These are phyloP conservation scores for Novymonas esmeraldas DNA, from an alignment of 208 protist genomes.

Conservation along the genomic window DNA sequence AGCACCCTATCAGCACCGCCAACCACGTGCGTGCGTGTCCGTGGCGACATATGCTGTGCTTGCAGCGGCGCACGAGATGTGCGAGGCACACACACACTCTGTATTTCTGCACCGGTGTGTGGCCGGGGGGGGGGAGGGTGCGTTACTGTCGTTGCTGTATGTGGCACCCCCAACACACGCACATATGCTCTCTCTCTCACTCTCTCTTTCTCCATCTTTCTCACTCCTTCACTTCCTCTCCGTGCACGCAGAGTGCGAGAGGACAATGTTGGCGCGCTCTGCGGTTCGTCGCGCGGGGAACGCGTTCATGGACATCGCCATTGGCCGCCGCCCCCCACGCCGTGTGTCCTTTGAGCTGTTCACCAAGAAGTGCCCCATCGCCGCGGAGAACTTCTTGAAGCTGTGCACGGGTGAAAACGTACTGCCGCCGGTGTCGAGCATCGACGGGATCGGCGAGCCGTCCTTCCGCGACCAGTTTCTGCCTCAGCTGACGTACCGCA, in stretches of 20 bases:
- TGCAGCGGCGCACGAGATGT: no score
- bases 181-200: not conserved
- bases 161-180: no score
- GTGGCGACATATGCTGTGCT: no score
- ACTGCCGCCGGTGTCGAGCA: conserved; percentile 55
- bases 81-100: no score
- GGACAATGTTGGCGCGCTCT: conserved; percentile 47
- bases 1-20: no score
- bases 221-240: not conserved
- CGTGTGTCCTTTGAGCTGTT: conserved; percentile 87
- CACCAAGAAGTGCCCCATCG: conserved; percentile 68
- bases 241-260: not conserved
- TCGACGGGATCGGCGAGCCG: conserved; percentile 61
- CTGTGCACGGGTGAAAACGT: conserved; percentile 89
- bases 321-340: conserved; percentile 48
- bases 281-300: conserved; percentile 31
- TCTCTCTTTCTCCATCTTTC: not conserved
- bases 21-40: no score
- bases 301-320: conserved; percentile 82
- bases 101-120: no score
- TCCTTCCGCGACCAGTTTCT: conserved; percentile 81
- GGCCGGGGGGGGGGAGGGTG: no score
- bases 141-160: no score
- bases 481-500: conserved; percentile 90
- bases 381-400: conserved; percentile 88